Percentiles rank a stretch among this genome's conserved stretches.
Evolutionary conservation across 371 early-diverging fungal species (phyloP).

Genomic region (Phascolomyces articulosus): DNA sequence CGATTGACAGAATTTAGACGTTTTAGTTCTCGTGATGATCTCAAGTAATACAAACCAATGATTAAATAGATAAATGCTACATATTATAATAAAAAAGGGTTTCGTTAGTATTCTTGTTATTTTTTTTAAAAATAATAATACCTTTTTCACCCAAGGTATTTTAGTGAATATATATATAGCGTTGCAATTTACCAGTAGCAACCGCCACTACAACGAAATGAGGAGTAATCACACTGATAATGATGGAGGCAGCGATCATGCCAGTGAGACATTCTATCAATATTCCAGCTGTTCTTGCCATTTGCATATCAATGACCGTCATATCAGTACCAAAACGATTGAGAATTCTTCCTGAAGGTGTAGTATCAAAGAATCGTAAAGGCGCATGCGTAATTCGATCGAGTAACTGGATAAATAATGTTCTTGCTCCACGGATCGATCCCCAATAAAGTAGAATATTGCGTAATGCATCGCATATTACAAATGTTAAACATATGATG

Average conservation of each 20-base stretch:
- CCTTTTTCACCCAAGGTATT: no score
- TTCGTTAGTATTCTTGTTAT: background rate
- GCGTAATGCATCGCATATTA: conserved; percentile 38
- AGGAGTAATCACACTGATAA: conserved; percentile 64
- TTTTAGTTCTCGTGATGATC: conserved; percentile 78
- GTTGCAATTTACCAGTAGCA: conserved; percentile 19
- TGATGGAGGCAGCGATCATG: conserved; percentile 59
- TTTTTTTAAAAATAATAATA: no score
- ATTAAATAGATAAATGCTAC: conserved; percentile 25
- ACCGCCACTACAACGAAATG: conserved; percentile 50
- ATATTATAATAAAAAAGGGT: no score
- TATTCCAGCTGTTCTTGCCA: conserved; percentile 35
- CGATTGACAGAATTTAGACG: conserved; percentile 77
- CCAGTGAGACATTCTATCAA: conserved; percentile 45
- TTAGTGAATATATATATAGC: no score
- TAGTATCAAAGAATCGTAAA: conserved; percentile 88
- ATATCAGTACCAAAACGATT: conserved; percentile 82
- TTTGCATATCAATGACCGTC: conserved; percentile 35
- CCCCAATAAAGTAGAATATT: conserved; percentile 43
- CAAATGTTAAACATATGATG: conserved; percentile 20
- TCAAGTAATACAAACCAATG: conserved; percentile 67
- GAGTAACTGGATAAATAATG: conserved; percentile 56
- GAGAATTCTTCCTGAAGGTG: conserved; percentile 91
- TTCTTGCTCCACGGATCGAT: conserved; percentile 60
- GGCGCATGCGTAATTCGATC: conserved; percentile 66